phyloP scores from a whole-genome alignment of 208 protist genomes.

The Trypanosomatidae sp. region DNA sequence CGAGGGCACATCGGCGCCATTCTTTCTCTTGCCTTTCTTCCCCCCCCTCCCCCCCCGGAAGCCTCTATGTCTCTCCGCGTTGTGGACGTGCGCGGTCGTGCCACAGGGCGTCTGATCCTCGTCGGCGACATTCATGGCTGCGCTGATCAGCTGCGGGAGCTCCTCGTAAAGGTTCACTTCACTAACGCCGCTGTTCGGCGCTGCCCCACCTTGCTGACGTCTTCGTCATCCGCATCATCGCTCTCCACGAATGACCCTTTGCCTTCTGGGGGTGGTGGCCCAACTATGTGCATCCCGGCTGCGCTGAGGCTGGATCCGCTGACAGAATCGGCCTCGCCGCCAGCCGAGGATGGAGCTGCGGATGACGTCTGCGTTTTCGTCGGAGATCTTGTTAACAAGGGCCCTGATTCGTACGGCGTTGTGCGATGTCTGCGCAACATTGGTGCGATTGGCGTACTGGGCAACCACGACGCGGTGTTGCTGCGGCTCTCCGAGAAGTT shows the following conservation, averaged over 20 bases:
- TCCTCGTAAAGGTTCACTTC: constrained; percentile 59
- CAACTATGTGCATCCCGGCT: constrained; percentile 2
- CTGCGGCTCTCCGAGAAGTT: constrained; percentile 47
- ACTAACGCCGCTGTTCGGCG: constrained; percentile 17
- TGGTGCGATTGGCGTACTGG: constrained; percentile 63
- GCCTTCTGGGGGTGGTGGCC: background rate
- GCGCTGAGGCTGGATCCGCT: background rate
- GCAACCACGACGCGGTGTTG: constrained; percentile 80
- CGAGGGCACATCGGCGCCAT: background rate
- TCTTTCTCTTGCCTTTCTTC: background rate
- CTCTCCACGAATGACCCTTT: background rate
- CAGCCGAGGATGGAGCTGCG: background rate
- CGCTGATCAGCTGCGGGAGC: constrained; percentile 37
- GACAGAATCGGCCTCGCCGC: background rate
- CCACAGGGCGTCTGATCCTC: constrained; percentile 49
- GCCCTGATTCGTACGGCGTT: constrained; percentile 69
- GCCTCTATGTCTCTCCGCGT: constrained; percentile 20
- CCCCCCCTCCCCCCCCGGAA: background rate
- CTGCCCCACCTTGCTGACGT: constrained; percentile 15
- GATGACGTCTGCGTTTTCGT: constrained; percentile 69
- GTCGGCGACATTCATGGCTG: constrained; percentile 87
- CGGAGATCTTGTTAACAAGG: constrained; percentile 87
- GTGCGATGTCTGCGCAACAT: constrained; percentile 49
- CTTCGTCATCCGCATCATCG: background rate
- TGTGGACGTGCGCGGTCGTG: constrained; percentile 20